These are phyloP conservation scores for Exophiala oligosperma DNA, from an alignment of 2,329 filamentous ascomycete species.

Conservation along the genomic window DNA sequence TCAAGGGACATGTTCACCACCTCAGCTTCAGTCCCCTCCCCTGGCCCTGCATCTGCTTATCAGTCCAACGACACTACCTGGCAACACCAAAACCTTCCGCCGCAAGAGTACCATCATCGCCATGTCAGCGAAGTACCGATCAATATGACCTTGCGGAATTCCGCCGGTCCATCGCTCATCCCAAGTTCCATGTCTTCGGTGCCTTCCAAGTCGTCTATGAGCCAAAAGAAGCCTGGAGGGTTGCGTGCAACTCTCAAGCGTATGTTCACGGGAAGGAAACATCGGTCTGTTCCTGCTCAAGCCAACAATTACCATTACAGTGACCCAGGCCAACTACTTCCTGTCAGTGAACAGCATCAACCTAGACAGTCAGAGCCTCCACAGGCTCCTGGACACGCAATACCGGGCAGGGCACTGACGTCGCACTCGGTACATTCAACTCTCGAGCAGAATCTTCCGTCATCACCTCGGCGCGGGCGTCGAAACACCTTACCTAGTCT, in stretches of 20 bases:
- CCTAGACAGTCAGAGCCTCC: constrained; percentile 3
- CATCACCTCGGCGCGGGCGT: constrained; percentile 27
- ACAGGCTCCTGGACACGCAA: constrained; percentile 3
- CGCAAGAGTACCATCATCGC: constrained; percentile 14
- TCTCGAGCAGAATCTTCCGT: constrained; percentile 5
- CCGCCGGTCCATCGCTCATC: constrained; percentile 21
- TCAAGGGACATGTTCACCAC: constrained; percentile 11
- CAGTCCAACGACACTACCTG: constrained; percentile 16
- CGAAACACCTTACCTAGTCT: constrained; percentile 48
- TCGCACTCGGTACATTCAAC: constrained; percentile 22
- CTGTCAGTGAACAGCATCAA: constrained; percentile 16
- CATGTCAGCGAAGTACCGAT: constrained; percentile 20
- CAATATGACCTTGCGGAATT: constrained; percentile 13
- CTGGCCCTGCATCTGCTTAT: constrained; percentile 10
- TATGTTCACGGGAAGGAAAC: constrained; percentile 29
- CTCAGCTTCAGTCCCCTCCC: constrained; percentile 2
- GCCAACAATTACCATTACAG: constrained; percentile 12
- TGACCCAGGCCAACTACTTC: constrained; percentile 12
- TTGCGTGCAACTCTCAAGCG: constrained; percentile 27
- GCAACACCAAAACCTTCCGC: constrained; percentile 15
- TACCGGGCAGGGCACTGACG: constrained; percentile 20
- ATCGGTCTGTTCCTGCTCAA: constrained; percentile 16
- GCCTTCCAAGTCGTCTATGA: constrained; percentile 24
- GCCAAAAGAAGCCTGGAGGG: constrained; percentile 23
- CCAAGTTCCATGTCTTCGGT: constrained; percentile 27